These are phyloP conservation scores for Mytilinidion resinicola DNA, from an alignment of 495 filamentous ascomycete species.

Conservation along the genomic window DNA sequence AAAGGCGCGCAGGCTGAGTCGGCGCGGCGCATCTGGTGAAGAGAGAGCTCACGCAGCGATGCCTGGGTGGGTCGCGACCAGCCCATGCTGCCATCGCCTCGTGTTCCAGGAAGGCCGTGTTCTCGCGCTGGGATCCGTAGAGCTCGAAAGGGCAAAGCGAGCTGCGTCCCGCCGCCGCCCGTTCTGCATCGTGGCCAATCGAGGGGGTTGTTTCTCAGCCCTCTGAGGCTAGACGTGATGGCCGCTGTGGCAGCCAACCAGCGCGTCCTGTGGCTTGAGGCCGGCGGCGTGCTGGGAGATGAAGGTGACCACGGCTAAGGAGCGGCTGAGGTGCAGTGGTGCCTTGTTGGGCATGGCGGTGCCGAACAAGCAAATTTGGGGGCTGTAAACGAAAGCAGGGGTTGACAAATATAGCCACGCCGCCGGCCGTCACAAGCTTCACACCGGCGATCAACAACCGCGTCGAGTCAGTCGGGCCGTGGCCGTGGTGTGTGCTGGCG, in stretches of 20 bases:
- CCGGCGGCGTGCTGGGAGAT: no score
- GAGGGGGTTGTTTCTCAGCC: slow-evolving; percentile 6
- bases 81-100: no score
- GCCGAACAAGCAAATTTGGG: not conserved
- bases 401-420: slow-evolving; percentile 9
- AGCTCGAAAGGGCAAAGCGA: not conserved
- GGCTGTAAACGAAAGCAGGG: not conserved
- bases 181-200: slow-evolving; percentile 5
- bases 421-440: not conserved
- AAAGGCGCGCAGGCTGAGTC: no score
- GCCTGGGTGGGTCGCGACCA: no score
- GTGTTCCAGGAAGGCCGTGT: no score
- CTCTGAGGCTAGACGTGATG: not conserved
- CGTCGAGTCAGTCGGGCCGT: no score
- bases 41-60: no score
- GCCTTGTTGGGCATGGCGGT: not conserved
- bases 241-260: no score
- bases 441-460: not conserved
- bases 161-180: not conserved
- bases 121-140: no score
- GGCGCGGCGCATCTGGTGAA: no score
- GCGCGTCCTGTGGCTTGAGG: no score
- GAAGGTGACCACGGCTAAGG: not conserved
- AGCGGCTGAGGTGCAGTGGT: slow-evolving; percentile 13
- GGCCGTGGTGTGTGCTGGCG: not conserved